A percentile compares a stretch with the other conserved stretches of the same genome.
phyloP scores from a whole-genome alignment of 208 protist species.

The Plasmodiophora brassicae region DNA sequence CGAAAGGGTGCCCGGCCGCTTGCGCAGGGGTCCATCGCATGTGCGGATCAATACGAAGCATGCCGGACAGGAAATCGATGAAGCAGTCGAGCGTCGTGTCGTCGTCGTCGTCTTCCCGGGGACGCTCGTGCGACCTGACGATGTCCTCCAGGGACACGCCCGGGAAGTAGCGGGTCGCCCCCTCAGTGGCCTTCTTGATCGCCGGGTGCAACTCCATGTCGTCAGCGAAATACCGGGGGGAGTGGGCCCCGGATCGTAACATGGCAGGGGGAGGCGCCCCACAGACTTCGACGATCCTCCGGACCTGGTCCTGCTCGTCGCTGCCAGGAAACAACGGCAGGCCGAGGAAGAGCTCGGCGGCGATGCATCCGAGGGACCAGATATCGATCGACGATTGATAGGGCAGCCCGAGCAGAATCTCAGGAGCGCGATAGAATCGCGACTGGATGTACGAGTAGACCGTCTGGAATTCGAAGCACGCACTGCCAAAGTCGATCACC shows the following conservation, averaged over 20 bases:
- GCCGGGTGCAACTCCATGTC: not conserved
- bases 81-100: not conserved
- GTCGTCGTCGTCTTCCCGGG: not conserved
- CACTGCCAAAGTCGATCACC: conserved; percentile 95
- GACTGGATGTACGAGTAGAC: conserved; percentile 47
- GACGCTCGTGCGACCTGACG: too few relatives aligned
- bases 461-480: conserved; percentile 76
- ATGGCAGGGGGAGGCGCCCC: conserved; percentile 35
- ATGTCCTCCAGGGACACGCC: too few relatives aligned
- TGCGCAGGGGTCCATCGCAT: not conserved
- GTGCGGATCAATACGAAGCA: not conserved
- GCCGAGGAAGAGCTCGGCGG: conserved; percentile 94
- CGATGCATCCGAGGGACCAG: conserved; percentile 72
- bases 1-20: not conserved
- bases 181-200: not conserved
- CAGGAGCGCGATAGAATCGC: conserved; percentile 43
- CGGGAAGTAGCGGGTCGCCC: not conserved
- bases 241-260: not conserved
- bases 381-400: conserved; percentile 65
- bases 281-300: conserved; percentile 41
- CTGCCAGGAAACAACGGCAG: conserved; percentile 45
- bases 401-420: conserved; percentile 54
- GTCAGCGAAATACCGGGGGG: not conserved
- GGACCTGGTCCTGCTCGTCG: conserved; percentile 45
- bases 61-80: not conserved